Conservation (phyloP, 202 grass and related monocot species). For the Carex arenaria region DNA sequence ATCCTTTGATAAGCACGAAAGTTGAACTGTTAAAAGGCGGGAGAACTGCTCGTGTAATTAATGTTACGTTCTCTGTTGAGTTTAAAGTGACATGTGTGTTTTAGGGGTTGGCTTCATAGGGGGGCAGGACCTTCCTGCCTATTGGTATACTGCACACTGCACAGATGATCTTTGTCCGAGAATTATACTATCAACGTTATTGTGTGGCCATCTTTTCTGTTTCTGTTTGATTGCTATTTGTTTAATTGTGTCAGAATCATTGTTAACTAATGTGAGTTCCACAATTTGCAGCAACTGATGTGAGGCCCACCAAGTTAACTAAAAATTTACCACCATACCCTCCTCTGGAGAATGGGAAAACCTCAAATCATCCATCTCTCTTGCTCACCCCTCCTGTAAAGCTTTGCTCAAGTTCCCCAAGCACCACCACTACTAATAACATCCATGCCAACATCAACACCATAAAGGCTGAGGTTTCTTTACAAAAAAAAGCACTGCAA, state of each 20-base stretch:
- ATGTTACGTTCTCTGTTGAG: no score
- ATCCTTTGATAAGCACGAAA: no score
- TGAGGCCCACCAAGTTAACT: slow-evolving; percentile 17
- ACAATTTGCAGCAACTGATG: slow-evolving; percentile 31
- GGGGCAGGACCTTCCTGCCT: not conserved
- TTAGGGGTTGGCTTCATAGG: no score
- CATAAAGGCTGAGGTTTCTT: not conserved
- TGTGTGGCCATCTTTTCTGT: not conserved
- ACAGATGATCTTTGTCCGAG: not conserved
- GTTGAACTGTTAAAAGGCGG: not conserved
- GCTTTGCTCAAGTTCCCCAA: slow-evolving; percentile 7
- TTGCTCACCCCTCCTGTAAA: not conserved
- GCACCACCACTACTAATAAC: not conserved
- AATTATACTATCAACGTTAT: not conserved
- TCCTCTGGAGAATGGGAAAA: slow-evolving; percentile 20
- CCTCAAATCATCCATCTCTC: not conserved
- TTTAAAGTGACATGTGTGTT: no score
- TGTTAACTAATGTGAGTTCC: not conserved
- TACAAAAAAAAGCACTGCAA: not conserved
- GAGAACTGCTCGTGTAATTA: not conserved
- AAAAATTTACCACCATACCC: slow-evolving; percentile 12
- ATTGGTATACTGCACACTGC: not conserved
- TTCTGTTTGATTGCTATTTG: not conserved
- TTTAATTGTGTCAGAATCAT: not conserved
- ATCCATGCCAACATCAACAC: not conserved